Evolutionary conservation across 306 rosid genomes (phyloP), one percentile per base, ranked within the genome.

Genomic region (Luffa acutangula): DNA sequence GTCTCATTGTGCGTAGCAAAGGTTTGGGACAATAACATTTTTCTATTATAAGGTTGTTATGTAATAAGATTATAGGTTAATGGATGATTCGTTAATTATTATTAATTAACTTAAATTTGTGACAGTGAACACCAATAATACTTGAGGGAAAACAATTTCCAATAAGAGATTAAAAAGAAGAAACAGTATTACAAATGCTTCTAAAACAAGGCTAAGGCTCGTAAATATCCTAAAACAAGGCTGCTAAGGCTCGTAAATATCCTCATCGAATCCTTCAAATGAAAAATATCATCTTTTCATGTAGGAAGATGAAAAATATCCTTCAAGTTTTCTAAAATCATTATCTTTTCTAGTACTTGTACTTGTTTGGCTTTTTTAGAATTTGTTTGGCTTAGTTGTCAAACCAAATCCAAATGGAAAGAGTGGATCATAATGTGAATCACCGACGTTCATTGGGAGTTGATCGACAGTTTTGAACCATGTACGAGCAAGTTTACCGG

Each of bases 391-490:
- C 81, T 87, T 70, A n/a, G 93, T 91, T 21, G 91, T 87, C 81
- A 91, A 83, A 62, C 97, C 97, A 78, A 87, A 91, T 25, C 93
- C 95, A 79, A 93, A 93, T 11, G 97, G 90, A 82, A 89, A 89
- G 3, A 91, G 80, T 75, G 95, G 95, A 77, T 93, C 93, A 73
- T 89, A 93, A 82, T 91, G 90, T 63, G 81, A 41, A 76, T 93
- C 98, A 7, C 93, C 96, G 11, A 89, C 92, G 75, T 89, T 90
- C 95, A 93, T 91, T 0, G 98, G 95, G 31, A 93, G 97, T 79
- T 93, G 97, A 72, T 93, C 87, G 11, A 89, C 88, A 15, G 87
- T 79, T 86, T 93, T 90, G 87, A 91, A 90, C 98, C 98, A 93
- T 34, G 97, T 93, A 15, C 86, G 89, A 15, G 97, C 97, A 37